phyloP scores from a whole-genome alignment of 345 rosid species.

The Orychophragmus violaceus region DNA sequence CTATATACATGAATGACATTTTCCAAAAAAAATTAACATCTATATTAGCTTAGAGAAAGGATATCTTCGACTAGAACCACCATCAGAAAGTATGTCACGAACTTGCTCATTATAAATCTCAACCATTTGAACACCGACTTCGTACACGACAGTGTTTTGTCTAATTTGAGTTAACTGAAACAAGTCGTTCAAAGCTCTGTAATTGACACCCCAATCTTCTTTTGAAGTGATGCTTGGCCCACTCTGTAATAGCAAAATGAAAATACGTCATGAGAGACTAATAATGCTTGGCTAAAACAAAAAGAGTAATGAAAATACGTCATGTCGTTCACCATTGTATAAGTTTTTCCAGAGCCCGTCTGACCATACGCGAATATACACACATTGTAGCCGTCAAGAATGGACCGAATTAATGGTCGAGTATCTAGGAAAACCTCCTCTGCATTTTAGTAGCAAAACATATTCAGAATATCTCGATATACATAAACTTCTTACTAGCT shows the following conservation, averaged over 20 bases:
- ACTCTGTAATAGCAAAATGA: constrained; percentile 45
- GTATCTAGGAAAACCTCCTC: constrained; percentile 95
- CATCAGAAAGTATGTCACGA: constrained; percentile 74
- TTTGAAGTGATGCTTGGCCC: constrained; percentile 71
- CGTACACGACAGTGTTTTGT: constrained; percentile 60
- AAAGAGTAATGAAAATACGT: not conserved
- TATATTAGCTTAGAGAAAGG: constrained; percentile 40
- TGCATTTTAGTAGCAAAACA: constrained; percentile 24
- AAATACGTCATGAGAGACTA: constrained; percentile 8
- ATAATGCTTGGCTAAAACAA: constrained; percentile 2
- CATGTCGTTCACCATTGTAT: constrained; percentile 65
- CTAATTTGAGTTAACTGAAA: constrained; percentile 74
- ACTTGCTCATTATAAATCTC: constrained; percentile 99
- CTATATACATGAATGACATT: not conserved
- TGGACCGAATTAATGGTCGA: constrained; percentile 84
- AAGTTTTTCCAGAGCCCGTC: constrained; percentile 99
- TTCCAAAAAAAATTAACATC: constrained; percentile 1
- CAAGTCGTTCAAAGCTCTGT: constrained; percentile 87
- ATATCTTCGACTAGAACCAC: constrained; percentile 78
- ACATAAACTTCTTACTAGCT: not conserved
- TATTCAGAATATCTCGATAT: not conserved
- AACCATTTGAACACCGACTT: constrained; percentile 96
- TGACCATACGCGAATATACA: constrained; percentile 99
- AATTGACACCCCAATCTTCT: constrained; percentile 98
- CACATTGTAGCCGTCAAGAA: constrained; percentile 92